Evolutionary conservation across 1,284 basidiomycete genomes (phyloP).

Genomic region (Cutaneotrichosporon sp.): DNA sequence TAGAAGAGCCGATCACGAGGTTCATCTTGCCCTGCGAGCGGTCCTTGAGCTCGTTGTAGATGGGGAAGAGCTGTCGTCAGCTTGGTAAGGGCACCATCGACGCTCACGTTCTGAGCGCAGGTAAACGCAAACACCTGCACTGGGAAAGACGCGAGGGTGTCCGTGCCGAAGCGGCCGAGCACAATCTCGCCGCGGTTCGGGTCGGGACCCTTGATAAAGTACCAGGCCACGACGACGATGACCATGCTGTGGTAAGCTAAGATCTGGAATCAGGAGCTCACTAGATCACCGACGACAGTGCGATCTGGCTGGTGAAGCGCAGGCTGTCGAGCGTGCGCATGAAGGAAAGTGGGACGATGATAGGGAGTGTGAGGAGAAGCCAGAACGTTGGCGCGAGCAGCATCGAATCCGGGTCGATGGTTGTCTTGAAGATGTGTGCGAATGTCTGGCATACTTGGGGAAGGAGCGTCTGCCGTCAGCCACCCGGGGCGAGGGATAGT

Average conservation of each 20-base stretch:
- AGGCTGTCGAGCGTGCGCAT: slow-evolving; percentile 71
- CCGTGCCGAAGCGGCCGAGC: slow-evolving; percentile 40
- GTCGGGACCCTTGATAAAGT: slow-evolving; percentile 47
- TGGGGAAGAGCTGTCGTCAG: slow-evolving; percentile 70
- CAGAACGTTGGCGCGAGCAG: slow-evolving; percentile 74
- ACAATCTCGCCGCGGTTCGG: slow-evolving; percentile 47
- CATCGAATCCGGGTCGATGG: slow-evolving; percentile 61
- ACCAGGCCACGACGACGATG: slow-evolving; percentile 61
- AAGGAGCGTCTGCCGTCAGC: slow-evolving; percentile 61
- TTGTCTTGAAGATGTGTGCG: slow-evolving; percentile 64
- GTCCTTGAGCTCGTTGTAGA: slow-evolving; percentile 85
- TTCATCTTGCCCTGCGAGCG: slow-evolving; percentile 85
- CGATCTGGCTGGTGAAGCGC: slow-evolving; percentile 55
- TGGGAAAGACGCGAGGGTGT: slow-evolving; percentile 69
- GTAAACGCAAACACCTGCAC: slow-evolving; percentile 95
- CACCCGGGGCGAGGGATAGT: not conserved
- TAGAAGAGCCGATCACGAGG: slow-evolving; percentile 77
- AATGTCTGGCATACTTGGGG: slow-evolving; percentile 87
- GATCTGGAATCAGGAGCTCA: slow-evolving; percentile 50
- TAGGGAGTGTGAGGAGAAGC: slow-evolving; percentile 76
- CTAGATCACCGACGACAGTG: slow-evolving; percentile 58
- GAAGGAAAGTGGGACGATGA: slow-evolving; percentile 85
- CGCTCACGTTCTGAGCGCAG: slow-evolving; percentile 77
- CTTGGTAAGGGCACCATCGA: slow-evolving; percentile 12
- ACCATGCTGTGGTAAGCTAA: slow-evolving; percentile 56